Conservation (phyloP, 108 stramenopile species). For the Stephanodiscus minutulus region DNA sequence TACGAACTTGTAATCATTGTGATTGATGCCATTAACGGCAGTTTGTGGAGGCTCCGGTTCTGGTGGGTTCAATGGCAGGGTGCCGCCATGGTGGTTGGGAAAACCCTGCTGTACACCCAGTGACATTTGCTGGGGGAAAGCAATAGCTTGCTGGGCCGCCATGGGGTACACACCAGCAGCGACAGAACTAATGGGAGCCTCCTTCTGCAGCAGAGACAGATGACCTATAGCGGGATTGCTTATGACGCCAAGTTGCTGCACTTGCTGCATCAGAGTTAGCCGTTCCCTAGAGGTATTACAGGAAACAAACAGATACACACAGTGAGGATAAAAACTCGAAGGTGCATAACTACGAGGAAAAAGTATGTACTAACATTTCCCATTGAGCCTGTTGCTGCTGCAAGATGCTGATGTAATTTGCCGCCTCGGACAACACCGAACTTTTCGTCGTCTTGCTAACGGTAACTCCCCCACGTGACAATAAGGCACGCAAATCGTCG, state of each 20-base stretch:
- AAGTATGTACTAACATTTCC: constrained; percentile 67
- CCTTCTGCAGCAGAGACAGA: constrained; percentile 57
- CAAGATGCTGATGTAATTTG: constrained; percentile 85
- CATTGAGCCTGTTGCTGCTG: constrained; percentile 86
- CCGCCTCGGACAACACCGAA: constrained; percentile 84
- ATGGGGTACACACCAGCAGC: constrained; percentile 61
- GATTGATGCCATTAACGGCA: constrained; percentile 35
- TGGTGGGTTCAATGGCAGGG: constrained; percentile 8
- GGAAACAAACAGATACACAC: not conserved
- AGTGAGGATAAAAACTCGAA: constrained; percentile 3
- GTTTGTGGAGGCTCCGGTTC: constrained; percentile 3
- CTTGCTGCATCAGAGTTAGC: constrained; percentile 73
- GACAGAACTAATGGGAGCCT: constrained; percentile 57
- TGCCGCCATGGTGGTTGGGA: not conserved
- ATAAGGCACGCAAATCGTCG: constrained; percentile 70
- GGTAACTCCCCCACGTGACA: constrained; percentile 84
- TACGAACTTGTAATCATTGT: constrained; percentile 74
- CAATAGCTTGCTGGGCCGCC: constrained; percentile 58
- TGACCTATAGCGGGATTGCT: not conserved
- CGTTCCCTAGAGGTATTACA: constrained; percentile 22
- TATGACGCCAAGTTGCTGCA: constrained; percentile 76
- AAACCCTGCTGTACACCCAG: constrained; percentile 48
- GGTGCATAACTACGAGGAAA: not conserved
- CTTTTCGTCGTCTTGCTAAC: constrained; percentile 91
- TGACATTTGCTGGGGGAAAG: constrained; percentile 27